Percentiles rank a stretch among this genome's conserved stretches.
These are phyloP conservation scores for Xylariaceae sp. DNA, from an alignment of 2,329 filamentous ascomycete genomes.

Conservation along the genomic window DNA sequence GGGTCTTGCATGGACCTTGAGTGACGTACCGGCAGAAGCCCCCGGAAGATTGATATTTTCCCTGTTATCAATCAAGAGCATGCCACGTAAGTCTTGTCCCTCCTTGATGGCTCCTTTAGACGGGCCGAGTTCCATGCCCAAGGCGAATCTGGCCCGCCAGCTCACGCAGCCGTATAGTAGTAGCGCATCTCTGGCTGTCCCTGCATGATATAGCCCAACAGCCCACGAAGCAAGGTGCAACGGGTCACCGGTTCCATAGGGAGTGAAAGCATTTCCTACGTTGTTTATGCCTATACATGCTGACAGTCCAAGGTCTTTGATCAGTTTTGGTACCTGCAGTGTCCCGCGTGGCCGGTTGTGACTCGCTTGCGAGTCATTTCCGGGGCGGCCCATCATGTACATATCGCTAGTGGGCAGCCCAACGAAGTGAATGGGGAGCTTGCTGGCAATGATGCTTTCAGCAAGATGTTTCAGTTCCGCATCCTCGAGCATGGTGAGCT, in stretches of 20 bases:
- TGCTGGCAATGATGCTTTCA: conserved; percentile 37
- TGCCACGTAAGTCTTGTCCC: conserved; percentile 17
- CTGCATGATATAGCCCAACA: conserved; percentile 64
- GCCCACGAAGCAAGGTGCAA: conserved; percentile 57
- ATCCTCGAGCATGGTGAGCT: conserved; percentile 52
- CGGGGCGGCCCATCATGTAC: conserved; percentile 61
- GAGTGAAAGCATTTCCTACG: conserved; percentile 71
- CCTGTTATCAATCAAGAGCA: conserved; percentile 25
- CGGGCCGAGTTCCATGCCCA: conserved; percentile 27
- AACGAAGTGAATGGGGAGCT: conserved; percentile 61
- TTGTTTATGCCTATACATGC: conserved; percentile 66
- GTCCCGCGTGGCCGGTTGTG: conserved; percentile 50
- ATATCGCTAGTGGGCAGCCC: conserved; percentile 68
- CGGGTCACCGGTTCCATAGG: conserved; percentile 64
- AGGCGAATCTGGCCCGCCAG: conserved; percentile 23
- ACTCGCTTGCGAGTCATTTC: conserved; percentile 10
- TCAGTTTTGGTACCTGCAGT: conserved; percentile 56
- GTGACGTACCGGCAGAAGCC: conserved; percentile 3
- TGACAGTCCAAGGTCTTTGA: conserved; percentile 52
- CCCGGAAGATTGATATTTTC: conserved; percentile 17
- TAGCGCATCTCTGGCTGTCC: conserved; percentile 54
- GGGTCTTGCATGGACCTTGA: conserved; percentile 22
- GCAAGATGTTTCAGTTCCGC: conserved; percentile 47
- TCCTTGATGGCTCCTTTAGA: conserved; percentile 9
- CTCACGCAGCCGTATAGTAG: conserved; percentile 45